phyloP scores from a whole-genome alignment of 169 alveolate genomes.

The Cryptosporidium xiaoi region DNA sequence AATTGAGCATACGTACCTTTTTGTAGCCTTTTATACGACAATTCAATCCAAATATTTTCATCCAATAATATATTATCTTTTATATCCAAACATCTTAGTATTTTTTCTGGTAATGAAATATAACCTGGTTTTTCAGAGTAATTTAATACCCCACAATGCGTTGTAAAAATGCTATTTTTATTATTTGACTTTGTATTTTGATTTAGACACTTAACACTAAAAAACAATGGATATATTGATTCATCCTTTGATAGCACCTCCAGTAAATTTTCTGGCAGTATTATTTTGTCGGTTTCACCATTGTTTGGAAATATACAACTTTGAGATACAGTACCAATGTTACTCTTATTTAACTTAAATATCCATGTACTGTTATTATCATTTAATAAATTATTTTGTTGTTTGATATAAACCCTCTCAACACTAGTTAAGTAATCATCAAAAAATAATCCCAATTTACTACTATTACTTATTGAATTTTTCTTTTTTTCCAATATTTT shows the following conservation, averaged over 20 bases:
- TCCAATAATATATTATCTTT: neutral
- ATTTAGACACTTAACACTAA: slow-evolving; percentile 31
- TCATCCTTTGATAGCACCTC: slow-evolving; percentile 19
- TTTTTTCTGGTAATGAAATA: slow-evolving; percentile 46
- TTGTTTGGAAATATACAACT: slow-evolving; percentile 7
- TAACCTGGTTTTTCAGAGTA: slow-evolving; percentile 31
- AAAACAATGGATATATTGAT: slow-evolving; percentile 42
- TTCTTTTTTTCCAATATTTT: neutral
- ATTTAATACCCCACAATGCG: slow-evolving; percentile 66
- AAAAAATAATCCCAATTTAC: neutral
- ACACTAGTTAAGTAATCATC: slow-evolving; percentile 38
- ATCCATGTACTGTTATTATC: slow-evolving; percentile 12
- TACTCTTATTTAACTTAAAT: neutral
- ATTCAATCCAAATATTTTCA: slow-evolving; percentile 24
- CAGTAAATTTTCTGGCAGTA: slow-evolving; percentile 21
- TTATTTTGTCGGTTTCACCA: slow-evolving; percentile 59
- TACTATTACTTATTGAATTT: neutral
- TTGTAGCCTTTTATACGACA: slow-evolving; percentile 5
- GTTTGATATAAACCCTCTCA: slow-evolving; percentile 29
- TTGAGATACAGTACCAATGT: neutral
- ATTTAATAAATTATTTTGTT: slow-evolving; percentile 15
- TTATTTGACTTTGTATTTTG: neutral
- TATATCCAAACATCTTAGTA: slow-evolving; percentile 42
- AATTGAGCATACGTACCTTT: slow-evolving; percentile 55
- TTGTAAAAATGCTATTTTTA: neutral